Evolutionary conservation across 192 early-diverging fungal genomes (phyloP), one percentile per base, ranked within the genome.

Genomic region (Mortierella hygrophila): DNA sequence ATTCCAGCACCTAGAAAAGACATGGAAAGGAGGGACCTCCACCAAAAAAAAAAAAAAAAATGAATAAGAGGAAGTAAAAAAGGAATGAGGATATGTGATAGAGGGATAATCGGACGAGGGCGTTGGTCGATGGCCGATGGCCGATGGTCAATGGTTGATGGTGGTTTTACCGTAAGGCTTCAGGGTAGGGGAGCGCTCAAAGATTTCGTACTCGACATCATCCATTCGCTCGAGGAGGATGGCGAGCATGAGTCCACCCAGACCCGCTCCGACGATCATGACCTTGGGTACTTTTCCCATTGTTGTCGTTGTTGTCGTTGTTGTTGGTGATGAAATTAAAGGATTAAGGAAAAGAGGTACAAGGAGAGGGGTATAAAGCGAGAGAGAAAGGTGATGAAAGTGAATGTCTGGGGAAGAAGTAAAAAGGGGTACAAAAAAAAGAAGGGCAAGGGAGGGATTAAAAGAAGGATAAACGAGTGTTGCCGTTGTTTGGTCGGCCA

Each of bases 221-320:
- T 46, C 80, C 71, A 72, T 72, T 15, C 54, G 60, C 63, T 74
- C 80, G 15, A 82, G 69, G 29, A 68, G 65, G 44, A 75, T 55
- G 26, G 80, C 73, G 10, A 82, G 74, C 2, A 60, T 82, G 21
- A 74, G 44, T 38, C 80, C 80, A 3, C 73, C 73, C 4, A 82
- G 35, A 69, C 80, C 72, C 2, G 70, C 80, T 16, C 80, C 80
- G 4, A 82, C 80, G 10, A 82, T 82, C 41, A 82, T 65, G 44
- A 68, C 68, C 52, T 68, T 75, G 4, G 71, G 71, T 18, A 23
- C 40, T 7, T 26, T 26, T 46, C 40, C 18, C 44, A 46, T 41
- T 72, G 71, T 29, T 6, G 35, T 35, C 0, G 18, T 21, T 5
- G 49, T 21, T 52, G 18, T 52, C 6, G 23, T 21, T 72, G 70